phyloP scores from a whole-genome alignment of 1,284 basidiomycete genomes.

The Mycena sp. region DNA sequence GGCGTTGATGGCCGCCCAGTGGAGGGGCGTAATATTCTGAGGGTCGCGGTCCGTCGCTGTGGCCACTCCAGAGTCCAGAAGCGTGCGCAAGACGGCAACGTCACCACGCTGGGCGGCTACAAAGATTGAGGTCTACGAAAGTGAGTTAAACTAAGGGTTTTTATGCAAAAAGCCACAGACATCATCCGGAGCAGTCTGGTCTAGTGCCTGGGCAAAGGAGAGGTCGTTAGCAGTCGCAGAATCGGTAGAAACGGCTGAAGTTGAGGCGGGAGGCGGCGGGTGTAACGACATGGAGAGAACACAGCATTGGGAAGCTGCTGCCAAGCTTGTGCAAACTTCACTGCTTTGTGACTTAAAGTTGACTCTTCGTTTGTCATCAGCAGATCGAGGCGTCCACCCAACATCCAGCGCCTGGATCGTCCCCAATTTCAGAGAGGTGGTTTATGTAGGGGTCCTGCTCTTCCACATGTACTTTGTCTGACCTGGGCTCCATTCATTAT shows the following conservation, averaged over 20 bases:
- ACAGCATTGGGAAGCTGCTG: too few relatives aligned
- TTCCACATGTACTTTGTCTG: too few relatives aligned
- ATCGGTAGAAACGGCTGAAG: constrained; percentile 21
- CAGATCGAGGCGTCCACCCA: too few relatives aligned
- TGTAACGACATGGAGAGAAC: background rate
- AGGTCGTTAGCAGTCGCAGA: constrained; percentile 51
- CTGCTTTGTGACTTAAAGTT: too few relatives aligned
- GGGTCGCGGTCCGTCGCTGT: constrained; percentile 85
- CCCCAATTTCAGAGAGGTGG: too few relatives aligned
- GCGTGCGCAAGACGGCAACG: constrained; percentile 67
- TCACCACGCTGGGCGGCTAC: constrained; percentile 91
- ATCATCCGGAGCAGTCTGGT: constrained; percentile 43
- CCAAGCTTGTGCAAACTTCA: too few relatives aligned
- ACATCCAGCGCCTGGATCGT: too few relatives aligned
- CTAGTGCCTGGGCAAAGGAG: constrained; percentile 48
- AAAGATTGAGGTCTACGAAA: constrained; percentile 70
- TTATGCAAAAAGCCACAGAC: constrained; percentile 17
- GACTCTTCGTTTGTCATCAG: too few relatives aligned
- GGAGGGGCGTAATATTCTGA: constrained; percentile 94
- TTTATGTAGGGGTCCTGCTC: too few relatives aligned
- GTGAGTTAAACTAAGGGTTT: background rate
- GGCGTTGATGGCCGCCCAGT: constrained; percentile 97
- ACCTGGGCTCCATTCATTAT: too few relatives aligned
- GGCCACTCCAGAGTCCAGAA: constrained; percentile 80
- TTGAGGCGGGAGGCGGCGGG: constrained; percentile 11